Conservation (phyloP, 2,329 filamentous ascomycete genomes). For the Fusarium oxysporum region DNA sequence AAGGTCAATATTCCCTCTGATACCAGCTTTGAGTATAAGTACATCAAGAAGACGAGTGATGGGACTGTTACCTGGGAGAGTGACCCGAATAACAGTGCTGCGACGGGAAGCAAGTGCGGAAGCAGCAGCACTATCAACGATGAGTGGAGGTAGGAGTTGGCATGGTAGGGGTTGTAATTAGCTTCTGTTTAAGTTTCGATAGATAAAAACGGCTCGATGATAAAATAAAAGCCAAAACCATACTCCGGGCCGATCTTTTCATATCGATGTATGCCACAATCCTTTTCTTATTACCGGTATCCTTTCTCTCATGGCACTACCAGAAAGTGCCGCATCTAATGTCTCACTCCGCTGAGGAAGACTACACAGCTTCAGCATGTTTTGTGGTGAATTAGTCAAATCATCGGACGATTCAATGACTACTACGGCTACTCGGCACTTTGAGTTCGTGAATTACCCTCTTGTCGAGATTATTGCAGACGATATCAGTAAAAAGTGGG, state of each 20-base stretch:
- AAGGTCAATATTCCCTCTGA: constrained; percentile 65
- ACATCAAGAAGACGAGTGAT: constrained; percentile 63
- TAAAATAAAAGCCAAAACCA: not conserved
- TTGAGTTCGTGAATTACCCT: not conserved
- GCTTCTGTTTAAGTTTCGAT: no score
- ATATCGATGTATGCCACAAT: not conserved
- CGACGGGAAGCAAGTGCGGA: constrained; percentile 13
- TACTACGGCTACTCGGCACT: not conserved
- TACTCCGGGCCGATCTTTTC: rapidly evolving
- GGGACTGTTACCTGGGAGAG: constrained; percentile 69
- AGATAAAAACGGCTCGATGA: rapidly evolving
- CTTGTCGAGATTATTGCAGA: no score
- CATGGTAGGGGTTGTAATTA: rapidly evolving
- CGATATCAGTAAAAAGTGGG: no score
- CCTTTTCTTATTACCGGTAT: no score
- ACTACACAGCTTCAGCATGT: rapidly evolving
- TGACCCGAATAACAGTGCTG: constrained; percentile 55
- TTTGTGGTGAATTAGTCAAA: not conserved
- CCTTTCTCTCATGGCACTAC: not conserved
- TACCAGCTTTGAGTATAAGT: constrained; percentile 69
- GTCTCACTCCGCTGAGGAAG: rapidly evolving
- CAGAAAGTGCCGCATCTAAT: rapidly evolving
- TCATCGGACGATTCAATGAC: not conserved
- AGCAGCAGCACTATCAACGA: constrained; percentile 14
- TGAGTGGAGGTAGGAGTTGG: constrained; percentile 14